Evolutionary conservation across 768 basidiomycete species (phyloP), one percentile per base, ranked within the genome.

Genomic region (Auriscalpium microsporum): DNA sequence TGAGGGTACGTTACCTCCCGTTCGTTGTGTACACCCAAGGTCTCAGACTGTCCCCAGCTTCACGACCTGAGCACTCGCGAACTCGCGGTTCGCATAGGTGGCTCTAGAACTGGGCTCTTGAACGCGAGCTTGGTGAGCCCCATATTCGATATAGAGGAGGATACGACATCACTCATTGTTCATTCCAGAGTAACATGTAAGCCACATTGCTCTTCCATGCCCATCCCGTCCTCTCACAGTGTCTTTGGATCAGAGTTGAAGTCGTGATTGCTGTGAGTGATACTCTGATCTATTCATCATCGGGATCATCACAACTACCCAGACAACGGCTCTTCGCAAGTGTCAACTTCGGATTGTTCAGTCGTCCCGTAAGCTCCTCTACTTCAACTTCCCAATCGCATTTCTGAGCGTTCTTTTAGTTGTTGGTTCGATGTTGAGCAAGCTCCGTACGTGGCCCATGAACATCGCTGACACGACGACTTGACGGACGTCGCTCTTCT

Each of bases 281-380:
- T 53, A 16, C 13, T 33, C 40, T 42, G 19, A n/a, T 13, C 17
- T 45, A n/a, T 38, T 47, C 21, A 33, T 10, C 23, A 48, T 17
- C 23, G 28, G 44, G 10, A n/a, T 35, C 38, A 35, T 44, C 19
- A 45, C 13, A 37, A 33, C 37, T 10, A 17, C 16, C 52, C 54
- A 90, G 86, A 82, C 92, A 50, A 88, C 86, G 47, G 91, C 90
- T 0, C 72, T 94, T 54, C 71, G 76, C n/a, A 86, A 90, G 66
- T 93, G 91, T 63, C 85, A 94, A 67, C 71, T 94, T 8, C 73
- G 76, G 19, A 78, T 94, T 28, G 90, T 94, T 2, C 90, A 94
- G 66, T 84, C 89, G 1, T 82, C 88, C 10, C 73, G 89, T 90
- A 62, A 57, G 84, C 69, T 11, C 10, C 14, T 8, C 52, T 42